Conservation (phyloP, 2,329 filamentous ascomycete genomes). For the Ascochyta pisi region DNA sequence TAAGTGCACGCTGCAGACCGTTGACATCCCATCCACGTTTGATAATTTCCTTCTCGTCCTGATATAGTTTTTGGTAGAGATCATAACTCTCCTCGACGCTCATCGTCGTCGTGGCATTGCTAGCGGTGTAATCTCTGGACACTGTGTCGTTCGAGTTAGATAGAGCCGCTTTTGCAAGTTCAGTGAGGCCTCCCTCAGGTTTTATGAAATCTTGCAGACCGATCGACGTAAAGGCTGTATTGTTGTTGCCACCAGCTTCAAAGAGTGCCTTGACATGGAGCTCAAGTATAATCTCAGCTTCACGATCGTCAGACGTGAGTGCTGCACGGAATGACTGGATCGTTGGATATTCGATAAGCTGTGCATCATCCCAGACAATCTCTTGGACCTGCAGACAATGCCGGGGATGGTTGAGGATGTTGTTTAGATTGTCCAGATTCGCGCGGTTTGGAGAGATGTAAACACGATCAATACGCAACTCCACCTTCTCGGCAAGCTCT, state of each 20-base stretch:
- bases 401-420: conserved; percentile 47
- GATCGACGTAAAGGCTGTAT: conserved; percentile 9
- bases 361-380: conserved; percentile 52
- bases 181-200: conserved; percentile 13
- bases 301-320: neutral
- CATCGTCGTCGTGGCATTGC: conserved; percentile 22
- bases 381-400: conserved; percentile 46
- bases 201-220: neutral
- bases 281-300: neutral
- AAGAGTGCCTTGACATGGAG: conserved; percentile 4
- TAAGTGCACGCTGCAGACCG: conserved; percentile 45
- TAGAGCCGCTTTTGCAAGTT: conserved; percentile 25
- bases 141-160: conserved; percentile 21
- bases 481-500: conserved; percentile 24
- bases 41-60: conserved; percentile 44
- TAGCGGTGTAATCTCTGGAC: conserved; percentile 24
- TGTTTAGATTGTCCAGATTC: conserved; percentile 49
- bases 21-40: conserved; percentile 33
- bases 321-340: conserved; percentile 17
- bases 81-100: conserved; percentile 32
- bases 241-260: neutral
- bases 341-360: conserved; percentile 29
- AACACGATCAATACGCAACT: conserved; percentile 45
- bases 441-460: conserved; percentile 52
- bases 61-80: conserved; percentile 44